A percentile compares a stretch with the other conserved stretches of the same genome.
phyloP scores from a whole-genome alignment of 2,329 filamentous ascomycete species.

The Aspergillus quadricinctus region DNA sequence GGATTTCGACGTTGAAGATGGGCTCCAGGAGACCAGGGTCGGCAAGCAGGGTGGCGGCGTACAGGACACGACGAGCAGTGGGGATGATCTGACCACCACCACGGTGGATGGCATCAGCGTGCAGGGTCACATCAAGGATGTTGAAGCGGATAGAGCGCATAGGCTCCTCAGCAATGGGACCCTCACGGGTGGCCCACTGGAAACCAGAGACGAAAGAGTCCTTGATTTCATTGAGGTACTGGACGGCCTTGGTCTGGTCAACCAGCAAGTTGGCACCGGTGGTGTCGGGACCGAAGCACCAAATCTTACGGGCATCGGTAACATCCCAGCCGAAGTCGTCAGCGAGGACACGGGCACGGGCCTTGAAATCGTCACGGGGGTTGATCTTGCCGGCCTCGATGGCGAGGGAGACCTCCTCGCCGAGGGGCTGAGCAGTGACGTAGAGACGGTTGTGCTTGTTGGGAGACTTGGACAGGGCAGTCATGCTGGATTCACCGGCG shows the following conservation, averaged over 20 bases:
- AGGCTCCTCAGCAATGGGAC: conserved; percentile 95
- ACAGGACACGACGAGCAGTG: conserved; percentile 94
- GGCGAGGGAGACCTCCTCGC: conserved; percentile 83
- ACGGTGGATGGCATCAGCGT: conserved; percentile 99
- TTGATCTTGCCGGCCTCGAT: conserved; percentile 90
- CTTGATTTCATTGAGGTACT: conserved; percentile 99
- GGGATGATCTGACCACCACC: conserved; percentile 99
- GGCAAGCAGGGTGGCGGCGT: conserved; percentile 85
- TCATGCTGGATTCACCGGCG: conserved; percentile 77
- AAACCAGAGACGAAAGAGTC: conserved; percentile 99
- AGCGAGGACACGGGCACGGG: conserved; percentile 89
- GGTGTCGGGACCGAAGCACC: conserved; percentile 98
- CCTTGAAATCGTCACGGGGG: conserved; percentile 98
- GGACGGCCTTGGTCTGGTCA: conserved; percentile 99
- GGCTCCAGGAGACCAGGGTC: conserved; percentile 91
- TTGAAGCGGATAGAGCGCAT: conserved; percentile 98
- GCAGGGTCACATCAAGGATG: conserved; percentile 98
- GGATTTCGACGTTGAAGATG: conserved; percentile 98
- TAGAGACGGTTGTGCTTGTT: conserved; percentile 99
- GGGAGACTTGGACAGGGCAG: conserved; percentile 97
- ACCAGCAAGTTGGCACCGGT: conserved; percentile 96
- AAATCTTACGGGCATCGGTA: conserved; percentile 99
- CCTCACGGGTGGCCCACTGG: conserved; percentile 98
- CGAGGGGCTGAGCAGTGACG: conserved; percentile 84
- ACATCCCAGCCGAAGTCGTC: conserved; percentile 99